These are phyloP conservation scores for Cercospora berteroae DNA, from an alignment of 2,329 filamentous ascomycete species.

Conservation along the genomic window DNA sequence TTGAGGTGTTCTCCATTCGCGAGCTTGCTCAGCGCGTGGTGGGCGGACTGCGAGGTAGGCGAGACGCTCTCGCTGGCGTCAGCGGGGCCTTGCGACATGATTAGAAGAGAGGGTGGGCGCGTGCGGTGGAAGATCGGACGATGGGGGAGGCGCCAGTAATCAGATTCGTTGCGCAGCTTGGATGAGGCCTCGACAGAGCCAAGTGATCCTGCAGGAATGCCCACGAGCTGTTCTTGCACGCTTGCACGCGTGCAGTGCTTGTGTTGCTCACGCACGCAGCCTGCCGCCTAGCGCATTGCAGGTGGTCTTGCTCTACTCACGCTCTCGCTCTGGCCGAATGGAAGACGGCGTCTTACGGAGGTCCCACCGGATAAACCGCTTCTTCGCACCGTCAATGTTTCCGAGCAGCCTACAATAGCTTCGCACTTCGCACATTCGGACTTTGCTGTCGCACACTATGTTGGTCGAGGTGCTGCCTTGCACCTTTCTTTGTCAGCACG, in stretches of 20 bases:
- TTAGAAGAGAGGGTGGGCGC: neutral
- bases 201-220: constrained; percentile 11
- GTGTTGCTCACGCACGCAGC: neutral
- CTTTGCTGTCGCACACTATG: neutral
- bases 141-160: neutral
- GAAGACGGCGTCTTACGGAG: neutral
- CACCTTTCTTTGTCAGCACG: neutral
- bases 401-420: neutral
- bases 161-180: neutral
- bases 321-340: neutral
- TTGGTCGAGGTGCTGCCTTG: neutral
- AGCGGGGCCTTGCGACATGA: constrained; percentile 4
- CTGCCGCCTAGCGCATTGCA: neutral
- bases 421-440: neutral
- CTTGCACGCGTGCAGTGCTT: neutral
- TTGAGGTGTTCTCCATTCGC: constrained; percentile 29
- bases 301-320: neutral
- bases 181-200: neutral
- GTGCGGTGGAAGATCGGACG: neutral
- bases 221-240: neutral
- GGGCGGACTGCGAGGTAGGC: neutral
- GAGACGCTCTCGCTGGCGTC: neutral
- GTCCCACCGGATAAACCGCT: neutral
- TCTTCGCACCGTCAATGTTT: neutral
- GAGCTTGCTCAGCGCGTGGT: constrained; percentile 17